Base-by-base conservation (phyloP, 1,139 yeast species). In the Insectozyma bohioensis region DNA sequence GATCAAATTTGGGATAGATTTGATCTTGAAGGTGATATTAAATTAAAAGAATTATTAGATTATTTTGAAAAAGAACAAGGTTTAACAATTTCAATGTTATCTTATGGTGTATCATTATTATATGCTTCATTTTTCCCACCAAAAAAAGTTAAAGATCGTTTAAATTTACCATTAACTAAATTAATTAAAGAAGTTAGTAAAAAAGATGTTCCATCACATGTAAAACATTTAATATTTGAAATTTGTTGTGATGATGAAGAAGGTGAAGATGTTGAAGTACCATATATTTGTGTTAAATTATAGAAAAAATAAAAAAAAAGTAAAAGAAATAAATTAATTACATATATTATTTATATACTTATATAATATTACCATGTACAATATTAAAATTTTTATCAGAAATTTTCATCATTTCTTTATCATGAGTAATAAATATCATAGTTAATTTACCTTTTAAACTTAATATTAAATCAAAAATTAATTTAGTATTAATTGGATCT, bases 1-100 rank as follows among this genome's bases (percentile, higher is more conserved):
- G 98, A 94, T 59, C 78, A 75, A 61, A 87, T 90, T 49, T 92
- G 99, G 99, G 97, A 88, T 52, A 77, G 97, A 56, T 90, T 90
- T 57, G 90, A 83, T 48, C 63, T 92, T 35, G 54, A 78, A 34
- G 95, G 92, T 33, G 82, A 90, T 51, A 66, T 86, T 37, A 86
- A 95, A 6, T 73, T 92, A 46, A 78, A 78, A 54, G 80, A 85
- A 43, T 67, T 92, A 39, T 63, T 94, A 41, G 85, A 83, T 42
- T 72, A 82, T 48, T 92, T 92, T 59, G 74, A 84, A 52, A 66
- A 80, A 39, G 72, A 86, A 31, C 95, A 92, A 60, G 95, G 95
- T 1, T 72, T 92, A 43, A 88, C 82, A 42, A 79, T 92, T 36
- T 75, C 94, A 12, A 92, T 92, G 97, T 68, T 94, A 46, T 87